phyloP scores from a whole-genome alignment of 345 rosid species.

The Theobroma cacao region DNA sequence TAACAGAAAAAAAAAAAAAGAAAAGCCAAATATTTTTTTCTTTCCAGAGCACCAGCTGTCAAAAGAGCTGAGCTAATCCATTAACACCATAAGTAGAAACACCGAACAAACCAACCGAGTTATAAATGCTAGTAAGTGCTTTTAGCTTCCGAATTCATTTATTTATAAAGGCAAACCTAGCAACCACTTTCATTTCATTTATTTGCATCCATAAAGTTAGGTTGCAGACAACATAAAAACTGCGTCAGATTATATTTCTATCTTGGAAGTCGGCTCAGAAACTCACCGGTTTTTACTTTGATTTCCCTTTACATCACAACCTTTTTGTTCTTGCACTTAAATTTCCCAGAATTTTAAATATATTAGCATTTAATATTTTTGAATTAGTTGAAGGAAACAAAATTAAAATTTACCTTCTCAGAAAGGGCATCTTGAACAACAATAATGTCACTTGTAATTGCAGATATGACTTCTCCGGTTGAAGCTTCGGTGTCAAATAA shows the following conservation, averaged over 20 bases:
- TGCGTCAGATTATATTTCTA: neutral
- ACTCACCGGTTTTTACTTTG: neutral
- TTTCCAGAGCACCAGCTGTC: no score
- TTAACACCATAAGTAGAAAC: neutral
- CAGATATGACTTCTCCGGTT: slow-evolving; percentile 86
- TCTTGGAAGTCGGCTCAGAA: neutral
- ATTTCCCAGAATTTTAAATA: no score
- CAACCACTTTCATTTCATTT: neutral
- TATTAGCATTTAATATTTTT: no score
- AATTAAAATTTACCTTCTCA: slow-evolving; percentile 60
- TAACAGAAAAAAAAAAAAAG: no score
- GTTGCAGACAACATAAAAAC: neutral
- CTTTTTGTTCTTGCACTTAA: neutral
- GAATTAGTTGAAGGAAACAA: no score
- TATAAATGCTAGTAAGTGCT: slow-evolving; percentile 27
- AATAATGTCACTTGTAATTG: slow-evolving; percentile 83
- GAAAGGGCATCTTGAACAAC: slow-evolving; percentile 96
- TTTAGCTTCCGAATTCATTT: neutral
- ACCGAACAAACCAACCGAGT: slow-evolving; percentile 22
- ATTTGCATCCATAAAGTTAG: neutral
- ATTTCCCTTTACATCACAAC: neutral
- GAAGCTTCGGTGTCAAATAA: slow-evolving; percentile 90
- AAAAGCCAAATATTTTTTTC: neutral
- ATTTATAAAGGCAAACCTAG: neutral
- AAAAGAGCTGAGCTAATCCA: neutral